phyloP scores from a whole-genome alignment of 805 yeast genomes.

The Danielozyma ontarioensis region DNA sequence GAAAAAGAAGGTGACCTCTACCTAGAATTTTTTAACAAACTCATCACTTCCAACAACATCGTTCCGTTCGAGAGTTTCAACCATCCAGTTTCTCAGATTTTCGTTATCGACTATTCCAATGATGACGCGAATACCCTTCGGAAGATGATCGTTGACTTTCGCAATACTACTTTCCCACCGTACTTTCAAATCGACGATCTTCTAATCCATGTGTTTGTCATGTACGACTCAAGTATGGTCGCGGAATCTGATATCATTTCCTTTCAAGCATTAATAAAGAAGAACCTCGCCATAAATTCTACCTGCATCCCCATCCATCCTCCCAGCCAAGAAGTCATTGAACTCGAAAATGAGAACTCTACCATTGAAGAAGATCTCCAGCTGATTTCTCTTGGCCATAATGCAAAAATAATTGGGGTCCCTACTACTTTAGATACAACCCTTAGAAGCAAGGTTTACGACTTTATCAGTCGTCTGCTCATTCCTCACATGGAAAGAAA shows the following conservation, averaged over 20 bases:
- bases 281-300: conserved; percentile 21
- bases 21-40: conserved; percentile 50
- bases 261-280: conserved; percentile 24
- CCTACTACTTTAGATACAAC: conserved; percentile 37
- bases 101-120: conserved; percentile 51
- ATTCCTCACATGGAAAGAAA: conserved; percentile 85
- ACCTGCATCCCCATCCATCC: conserved; percentile 16
- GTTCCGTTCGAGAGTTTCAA: conserved; percentile 81
- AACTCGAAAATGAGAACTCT: conserved; percentile 24
- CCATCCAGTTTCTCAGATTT: conserved; percentile 76
- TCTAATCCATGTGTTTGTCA: conserved; percentile 37
- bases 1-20: conserved; percentile 34
- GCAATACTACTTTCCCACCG: conserved; percentile 52
- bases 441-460: conserved; percentile 37
- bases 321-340: conserved; percentile 4
- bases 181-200: conserved; percentile 64
- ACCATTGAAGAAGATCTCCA: conserved; percentile 49
- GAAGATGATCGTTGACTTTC: conserved; percentile 44
- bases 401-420: conserved; percentile 10
- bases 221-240: conserved; percentile 20
- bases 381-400: conserved; percentile 21
- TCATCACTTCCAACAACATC: conserved; percentile 54
- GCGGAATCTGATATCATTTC: conserved; percentile 33
- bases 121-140: conserved; percentile 56
- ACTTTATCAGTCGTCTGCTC: conserved; percentile 44